Conservation (phyloP, 1,284 basidiomycete genomes). For the Cryptococcus deneoformans region DNA sequence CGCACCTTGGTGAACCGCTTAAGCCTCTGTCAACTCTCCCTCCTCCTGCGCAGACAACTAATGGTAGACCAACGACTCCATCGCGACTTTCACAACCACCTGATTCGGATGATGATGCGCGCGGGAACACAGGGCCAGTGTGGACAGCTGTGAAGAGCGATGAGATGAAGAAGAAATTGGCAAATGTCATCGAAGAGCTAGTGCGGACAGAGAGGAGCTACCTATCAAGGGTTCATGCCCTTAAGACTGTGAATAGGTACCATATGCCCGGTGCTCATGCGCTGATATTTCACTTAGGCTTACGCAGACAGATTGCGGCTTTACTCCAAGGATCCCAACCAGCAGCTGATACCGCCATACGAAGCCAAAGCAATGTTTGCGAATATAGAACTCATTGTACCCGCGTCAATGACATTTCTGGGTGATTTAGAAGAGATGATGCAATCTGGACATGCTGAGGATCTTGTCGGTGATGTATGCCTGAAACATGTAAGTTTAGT, state of each 20-base stretch:
- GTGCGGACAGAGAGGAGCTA: conserved; percentile 47
- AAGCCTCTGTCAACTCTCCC: conserved; percentile 30
- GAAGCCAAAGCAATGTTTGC: conserved; percentile 91
- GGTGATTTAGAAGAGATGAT: conserved; percentile 75
- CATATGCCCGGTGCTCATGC: not conserved
- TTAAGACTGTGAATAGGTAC: conserved; percentile 37
- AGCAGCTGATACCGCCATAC: conserved; percentile 80
- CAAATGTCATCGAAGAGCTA: conserved; percentile 42
- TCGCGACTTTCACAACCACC: conserved; percentile 14
- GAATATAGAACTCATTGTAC: conserved; percentile 84
- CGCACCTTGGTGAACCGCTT: conserved; percentile 37
- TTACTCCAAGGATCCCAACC: conserved; percentile 78
- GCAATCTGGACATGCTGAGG: conserved; percentile 53
- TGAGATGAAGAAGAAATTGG: conserved; percentile 31
- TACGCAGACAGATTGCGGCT: conserved; percentile 88
- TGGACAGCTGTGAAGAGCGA: conserved; percentile 29
- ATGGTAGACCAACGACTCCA: conserved; percentile 19
- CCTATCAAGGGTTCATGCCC: conserved; percentile 36
- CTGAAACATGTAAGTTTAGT: conserved; percentile 61
- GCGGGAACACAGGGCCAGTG: conserved; percentile 4
- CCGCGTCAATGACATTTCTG: conserved; percentile 83
- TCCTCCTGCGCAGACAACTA: conserved; percentile 11
- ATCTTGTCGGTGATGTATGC: conserved; percentile 78
- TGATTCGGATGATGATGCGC: conserved; percentile 12
- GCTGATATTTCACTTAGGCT: conserved; percentile 46